Conservation (phyloP, 208 protist genomes). For the Herpetomonas samuelpessoai region DNA sequence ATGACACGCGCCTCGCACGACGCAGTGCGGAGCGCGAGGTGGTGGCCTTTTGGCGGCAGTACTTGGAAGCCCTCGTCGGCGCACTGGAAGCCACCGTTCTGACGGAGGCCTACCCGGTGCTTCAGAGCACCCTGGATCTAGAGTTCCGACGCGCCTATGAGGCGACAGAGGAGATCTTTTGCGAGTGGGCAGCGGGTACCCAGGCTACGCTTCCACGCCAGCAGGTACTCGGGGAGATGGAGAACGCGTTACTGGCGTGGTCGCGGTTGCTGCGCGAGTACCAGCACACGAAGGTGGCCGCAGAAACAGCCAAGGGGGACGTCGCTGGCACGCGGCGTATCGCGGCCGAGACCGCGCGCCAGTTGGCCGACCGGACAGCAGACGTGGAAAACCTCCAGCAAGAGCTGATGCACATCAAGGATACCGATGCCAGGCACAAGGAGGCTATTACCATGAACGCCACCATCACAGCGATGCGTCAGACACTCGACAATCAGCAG, state of each 20-base stretch:
- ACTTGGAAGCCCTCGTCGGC: conserved; percentile 1
- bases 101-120: too few relatives aligned
- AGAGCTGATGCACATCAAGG: background rate
- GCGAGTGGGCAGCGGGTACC: conserved; percentile 17
- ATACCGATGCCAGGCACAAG: background rate
- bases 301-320: conserved; percentile 23
- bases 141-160: too few relatives aligned
- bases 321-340: conserved; percentile 9
- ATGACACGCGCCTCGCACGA: too few relatives aligned
- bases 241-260: conserved; percentile 34
- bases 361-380: conserved; percentile 12
- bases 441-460: background rate
- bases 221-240: conserved; percentile 23
- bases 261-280: conserved; percentile 23
- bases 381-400: background rate
- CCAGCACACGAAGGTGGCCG: conserved; percentile 33
- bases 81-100: too few relatives aligned
- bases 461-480: background rate
- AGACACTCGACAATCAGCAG: background rate
- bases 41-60: too few relatives aligned
- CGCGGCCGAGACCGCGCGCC: conserved; percentile 11
- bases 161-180: conserved; percentile 30
- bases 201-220: conserved; percentile 12
- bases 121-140: too few relatives aligned
- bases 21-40: too few relatives aligned